Conservation (phyloP, 2,329 filamentous ascomycete genomes). For the Mycosphaerella sp. region DNA sequence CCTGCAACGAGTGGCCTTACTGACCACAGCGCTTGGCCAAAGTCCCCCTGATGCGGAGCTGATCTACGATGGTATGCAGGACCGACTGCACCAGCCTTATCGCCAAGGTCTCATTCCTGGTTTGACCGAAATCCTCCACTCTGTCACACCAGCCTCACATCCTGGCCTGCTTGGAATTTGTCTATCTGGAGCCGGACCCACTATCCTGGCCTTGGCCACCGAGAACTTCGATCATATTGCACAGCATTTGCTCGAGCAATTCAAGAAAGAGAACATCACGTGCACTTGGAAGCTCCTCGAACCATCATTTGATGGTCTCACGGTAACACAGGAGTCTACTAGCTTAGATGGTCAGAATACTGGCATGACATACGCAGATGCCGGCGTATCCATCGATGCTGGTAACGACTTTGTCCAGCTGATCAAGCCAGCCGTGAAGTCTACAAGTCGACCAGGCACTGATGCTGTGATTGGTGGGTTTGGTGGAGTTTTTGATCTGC, state of each 20-base stretch:
- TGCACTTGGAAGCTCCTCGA: slow-evolving; percentile 86
- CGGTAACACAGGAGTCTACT: slow-evolving; percentile 31
- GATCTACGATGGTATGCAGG: slow-evolving; percentile 98
- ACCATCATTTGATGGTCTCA: slow-evolving; percentile 66
- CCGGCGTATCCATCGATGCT: slow-evolving; percentile 89
- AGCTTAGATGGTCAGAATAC: slow-evolving; percentile 16
- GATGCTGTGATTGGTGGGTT: slow-evolving; percentile 95
- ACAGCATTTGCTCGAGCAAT: slow-evolving; percentile 58
- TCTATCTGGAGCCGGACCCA: slow-evolving; percentile 88
- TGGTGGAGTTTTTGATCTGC: slow-evolving; percentile 76
- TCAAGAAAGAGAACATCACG: slow-evolving; percentile 64
- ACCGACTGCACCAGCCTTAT: slow-evolving; percentile 97
- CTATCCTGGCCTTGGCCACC: slow-evolving; percentile 87
- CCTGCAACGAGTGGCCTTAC: slow-evolving; percentile 82
- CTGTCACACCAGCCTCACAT: slow-evolving; percentile 80
- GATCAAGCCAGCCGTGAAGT: slow-evolving; percentile 84
- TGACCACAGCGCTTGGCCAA: slow-evolving; percentile 82
- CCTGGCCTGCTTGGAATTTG: slow-evolving; percentile 89
- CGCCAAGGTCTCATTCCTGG: slow-evolving; percentile 86
- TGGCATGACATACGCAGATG: slow-evolving; percentile 76
- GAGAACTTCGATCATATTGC: slow-evolving; percentile 85
- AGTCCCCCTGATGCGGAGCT: slow-evolving; percentile 86
- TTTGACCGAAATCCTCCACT: slow-evolving; percentile 80
- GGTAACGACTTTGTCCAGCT: slow-evolving; percentile 87
- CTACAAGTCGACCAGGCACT: slow-evolving; percentile 76